These are phyloP conservation scores for Populus euphratica DNA, from an alignment of 345 rosid genomes.

Conservation along the genomic window DNA sequence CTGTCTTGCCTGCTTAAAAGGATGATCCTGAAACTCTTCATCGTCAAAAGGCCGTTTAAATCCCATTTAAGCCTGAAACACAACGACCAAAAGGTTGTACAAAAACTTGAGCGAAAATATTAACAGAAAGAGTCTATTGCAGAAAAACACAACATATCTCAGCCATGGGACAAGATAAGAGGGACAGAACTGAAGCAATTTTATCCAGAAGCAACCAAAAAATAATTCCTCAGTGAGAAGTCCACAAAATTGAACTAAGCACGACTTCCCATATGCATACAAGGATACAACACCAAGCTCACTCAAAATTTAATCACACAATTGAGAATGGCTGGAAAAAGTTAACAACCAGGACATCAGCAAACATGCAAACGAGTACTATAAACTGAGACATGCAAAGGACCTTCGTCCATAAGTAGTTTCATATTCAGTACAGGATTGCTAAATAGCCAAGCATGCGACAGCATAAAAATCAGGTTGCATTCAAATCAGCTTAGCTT, in stretches of 20 bases:
- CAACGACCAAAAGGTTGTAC: not conserved
- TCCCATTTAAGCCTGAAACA: slow-evolving; percentile 18
- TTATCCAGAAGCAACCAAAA: not conserved
- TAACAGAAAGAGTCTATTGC: not conserved
- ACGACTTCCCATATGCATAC: not conserved
- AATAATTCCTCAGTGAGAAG: not conserved
- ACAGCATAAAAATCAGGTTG: not conserved
- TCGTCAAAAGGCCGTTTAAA: slow-evolving; percentile 20
- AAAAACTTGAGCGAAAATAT: not conserved
- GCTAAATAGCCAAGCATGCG: not conserved
- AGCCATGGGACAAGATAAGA: not conserved
- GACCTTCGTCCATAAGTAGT: not conserved
- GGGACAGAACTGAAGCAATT: not conserved
- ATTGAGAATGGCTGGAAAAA: not conserved
- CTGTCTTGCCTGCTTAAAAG: slow-evolving; percentile 23
- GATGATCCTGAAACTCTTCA: slow-evolving; percentile 16
- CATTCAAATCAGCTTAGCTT: not conserved
- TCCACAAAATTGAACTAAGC: not conserved
- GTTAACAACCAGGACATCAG: not conserved
- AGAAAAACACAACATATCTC: not conserved
- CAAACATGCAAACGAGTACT: not conserved
- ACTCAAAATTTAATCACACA: not conserved
- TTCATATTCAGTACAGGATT: not conserved
- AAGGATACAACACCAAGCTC: not conserved
- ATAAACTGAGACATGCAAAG: not conserved